Evolutionary conservation across 1,284 basidiomycete genomes (phyloP).

Genomic region (Heterobasidion occidentale): DNA sequence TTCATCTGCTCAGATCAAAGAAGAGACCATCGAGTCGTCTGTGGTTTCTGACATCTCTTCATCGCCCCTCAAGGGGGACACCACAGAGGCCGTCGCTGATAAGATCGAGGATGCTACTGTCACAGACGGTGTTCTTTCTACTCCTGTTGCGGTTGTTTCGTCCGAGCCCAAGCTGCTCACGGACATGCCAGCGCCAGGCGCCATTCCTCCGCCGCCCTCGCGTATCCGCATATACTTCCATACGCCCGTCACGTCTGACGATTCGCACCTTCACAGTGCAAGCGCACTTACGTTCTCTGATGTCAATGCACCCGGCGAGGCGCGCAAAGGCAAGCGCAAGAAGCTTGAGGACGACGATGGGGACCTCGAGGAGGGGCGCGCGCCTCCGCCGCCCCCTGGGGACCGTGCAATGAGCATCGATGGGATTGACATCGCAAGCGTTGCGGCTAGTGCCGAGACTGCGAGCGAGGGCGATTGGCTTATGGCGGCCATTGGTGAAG

Average conservation of each 20-base stretch:
- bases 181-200: constrained; percentile 13
- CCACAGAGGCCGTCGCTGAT: constrained; percentile 22
- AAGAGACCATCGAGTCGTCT: constrained; percentile 20
- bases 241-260: constrained; percentile 73
- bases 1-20: constrained; percentile 20
- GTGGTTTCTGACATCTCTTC: background rate
- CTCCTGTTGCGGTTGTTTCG: background rate
- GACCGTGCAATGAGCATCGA: constrained; percentile 21
- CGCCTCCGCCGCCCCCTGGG: constrained; percentile 49
- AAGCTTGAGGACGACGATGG: constrained; percentile 78
- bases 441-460: constrained; percentile 61
- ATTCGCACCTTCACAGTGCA: constrained; percentile 55
- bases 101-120: constrained; percentile 20
- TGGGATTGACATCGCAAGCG: constrained; percentile 29
- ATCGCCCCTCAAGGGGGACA: constrained; percentile 1
- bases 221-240: constrained; percentile 84
- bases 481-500: constrained; percentile 74
- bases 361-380: constrained; percentile 63
- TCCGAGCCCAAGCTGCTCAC: constrained; percentile 2
- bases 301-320: constrained; percentile 40
- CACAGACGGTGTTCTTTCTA: constrained; percentile 2
- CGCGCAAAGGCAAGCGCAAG: constrained; percentile 74
- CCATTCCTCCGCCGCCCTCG: constrained; percentile 49
- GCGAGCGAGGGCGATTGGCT: constrained; percentile 74
- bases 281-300: constrained; percentile 28